Conservation (phyloP, 192 early-diverging fungal genomes). For the Backusella morwellensis region DNA sequence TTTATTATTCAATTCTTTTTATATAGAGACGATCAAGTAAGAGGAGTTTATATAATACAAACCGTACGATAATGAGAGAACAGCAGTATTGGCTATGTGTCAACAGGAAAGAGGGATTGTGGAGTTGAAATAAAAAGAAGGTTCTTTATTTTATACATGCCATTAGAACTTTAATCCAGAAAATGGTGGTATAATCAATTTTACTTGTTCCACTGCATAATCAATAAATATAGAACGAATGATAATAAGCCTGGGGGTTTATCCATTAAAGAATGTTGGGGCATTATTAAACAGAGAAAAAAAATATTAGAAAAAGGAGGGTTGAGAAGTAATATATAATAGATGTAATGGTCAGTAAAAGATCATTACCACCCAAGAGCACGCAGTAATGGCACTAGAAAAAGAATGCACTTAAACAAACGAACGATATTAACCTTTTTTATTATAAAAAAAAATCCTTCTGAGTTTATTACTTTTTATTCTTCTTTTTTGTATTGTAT, state of each 20-base stretch:
- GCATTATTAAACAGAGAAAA: not conserved
- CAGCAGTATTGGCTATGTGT: not conserved
- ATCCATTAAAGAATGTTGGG: not conserved
- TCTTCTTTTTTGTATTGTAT: not conserved
- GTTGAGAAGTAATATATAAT: not conserved
- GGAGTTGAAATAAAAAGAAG: not conserved
- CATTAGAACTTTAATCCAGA: conserved; percentile 1
- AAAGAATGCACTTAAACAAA: too few relatives aligned
- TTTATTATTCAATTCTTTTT: not conserved
- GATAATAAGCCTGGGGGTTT: not conserved
- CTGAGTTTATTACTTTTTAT: not conserved
- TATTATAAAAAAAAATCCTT: not conserved
- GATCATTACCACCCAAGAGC: not conserved
- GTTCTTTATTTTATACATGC: not conserved
- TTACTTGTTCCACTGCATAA: conserved; percentile 4
- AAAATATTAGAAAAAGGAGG: not conserved
- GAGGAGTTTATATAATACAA: not conserved
- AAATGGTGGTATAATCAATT: not conserved
- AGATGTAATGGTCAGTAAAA: not conserved
- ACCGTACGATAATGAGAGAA: not conserved
- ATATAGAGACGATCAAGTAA: not conserved
- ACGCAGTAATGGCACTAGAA: too few relatives aligned
- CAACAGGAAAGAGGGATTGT: not conserved
- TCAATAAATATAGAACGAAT: not conserved
- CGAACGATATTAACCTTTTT: too few relatives aligned